Evolutionary conservation across 768 basidiomycete species (phyloP).

Genomic region (Mycena rosella): DNA sequence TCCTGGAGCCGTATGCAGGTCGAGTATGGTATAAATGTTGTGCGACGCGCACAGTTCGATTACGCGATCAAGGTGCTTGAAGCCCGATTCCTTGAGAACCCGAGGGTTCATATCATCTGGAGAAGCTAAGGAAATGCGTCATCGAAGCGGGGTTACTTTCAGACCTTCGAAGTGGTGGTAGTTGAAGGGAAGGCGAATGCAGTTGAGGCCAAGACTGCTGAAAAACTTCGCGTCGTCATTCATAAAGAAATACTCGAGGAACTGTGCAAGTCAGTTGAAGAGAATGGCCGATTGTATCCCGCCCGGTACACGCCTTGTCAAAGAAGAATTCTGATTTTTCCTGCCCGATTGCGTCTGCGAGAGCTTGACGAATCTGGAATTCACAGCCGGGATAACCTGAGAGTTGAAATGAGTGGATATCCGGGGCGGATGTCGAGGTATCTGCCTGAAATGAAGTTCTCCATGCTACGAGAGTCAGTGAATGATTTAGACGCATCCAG

Average conservation of each 20-base stretch:
- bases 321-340: conserved; percentile 84
- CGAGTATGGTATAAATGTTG: conserved; percentile 85
- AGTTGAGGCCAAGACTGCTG: conserved; percentile 83
- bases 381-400: conserved; percentile 86
- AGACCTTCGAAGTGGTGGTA: conserved; percentile 79
- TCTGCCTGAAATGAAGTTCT: conserved; percentile 79
- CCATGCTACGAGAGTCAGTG: conserved; percentile 62
- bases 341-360: conserved; percentile 72
- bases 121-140: not conserved
- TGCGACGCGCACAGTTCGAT: conserved; percentile 80
- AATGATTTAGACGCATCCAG: not conserved
- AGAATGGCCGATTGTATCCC: not conserved
- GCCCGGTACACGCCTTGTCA: conserved; percentile 66
- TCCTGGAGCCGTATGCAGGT: conserved; percentile 82
- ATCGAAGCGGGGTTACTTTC: not conserved
- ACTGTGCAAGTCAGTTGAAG: conserved; percentile 55
- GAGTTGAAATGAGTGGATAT: not conserved
- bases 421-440: not conserved
- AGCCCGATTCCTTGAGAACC: conserved; percentile 78
- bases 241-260: conserved; percentile 87
- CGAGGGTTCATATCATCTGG: conserved; percentile 82
- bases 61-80: conserved; percentile 86
- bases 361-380: conserved; percentile 78
- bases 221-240: conserved; percentile 83
- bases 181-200: conserved; percentile 81